These are phyloP conservation scores for Termitomyces sp. DNA, from an alignment of 768 basidiomycete species.

Conservation along the genomic window DNA sequence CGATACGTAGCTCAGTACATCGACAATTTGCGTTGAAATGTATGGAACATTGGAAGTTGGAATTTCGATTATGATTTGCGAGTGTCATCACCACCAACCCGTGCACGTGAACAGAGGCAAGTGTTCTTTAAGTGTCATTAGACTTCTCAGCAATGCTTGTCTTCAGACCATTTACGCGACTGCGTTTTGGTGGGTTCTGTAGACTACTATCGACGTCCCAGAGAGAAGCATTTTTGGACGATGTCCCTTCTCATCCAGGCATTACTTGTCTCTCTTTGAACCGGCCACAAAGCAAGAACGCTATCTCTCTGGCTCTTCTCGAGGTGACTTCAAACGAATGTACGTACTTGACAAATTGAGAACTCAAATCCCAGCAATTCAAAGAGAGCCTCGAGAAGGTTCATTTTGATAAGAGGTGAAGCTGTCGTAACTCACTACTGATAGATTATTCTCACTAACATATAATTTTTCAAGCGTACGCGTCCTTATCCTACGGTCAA, in stretches of 20 bases:
- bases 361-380: constrained; percentile 48
- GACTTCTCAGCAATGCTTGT: constrained; percentile 2
- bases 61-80: too few relatives aligned
- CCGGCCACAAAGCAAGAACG: constrained; percentile 80
- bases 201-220: constrained; percentile 11
- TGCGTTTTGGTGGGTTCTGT: background rate
- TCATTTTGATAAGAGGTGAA: constrained; percentile 61
- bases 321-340: constrained; percentile 36
- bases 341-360: background rate
- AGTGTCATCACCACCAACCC: too few relatives aligned
- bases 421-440: background rate
- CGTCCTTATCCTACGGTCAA: constrained; percentile 79
- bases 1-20: too few relatives aligned
- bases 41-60: too few relatives aligned
- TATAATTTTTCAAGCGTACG: constrained; percentile 46
- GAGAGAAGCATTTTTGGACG: constrained; percentile 45
- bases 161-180: background rate
- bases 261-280: constrained; percentile 75
- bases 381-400: constrained; percentile 61
- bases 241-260: constrained; percentile 50
- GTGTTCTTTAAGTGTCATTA: too few relatives aligned
- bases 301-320: constrained; percentile 72
- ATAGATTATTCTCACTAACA: constrained; percentile 2
- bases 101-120: too few relatives aligned
- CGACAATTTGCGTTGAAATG: too few relatives aligned